Evolutionary conservation across 129 eudicot species (phyloP), one percentile per base, ranked within the genome.

Genomic region (Apium graveolens): DNA sequence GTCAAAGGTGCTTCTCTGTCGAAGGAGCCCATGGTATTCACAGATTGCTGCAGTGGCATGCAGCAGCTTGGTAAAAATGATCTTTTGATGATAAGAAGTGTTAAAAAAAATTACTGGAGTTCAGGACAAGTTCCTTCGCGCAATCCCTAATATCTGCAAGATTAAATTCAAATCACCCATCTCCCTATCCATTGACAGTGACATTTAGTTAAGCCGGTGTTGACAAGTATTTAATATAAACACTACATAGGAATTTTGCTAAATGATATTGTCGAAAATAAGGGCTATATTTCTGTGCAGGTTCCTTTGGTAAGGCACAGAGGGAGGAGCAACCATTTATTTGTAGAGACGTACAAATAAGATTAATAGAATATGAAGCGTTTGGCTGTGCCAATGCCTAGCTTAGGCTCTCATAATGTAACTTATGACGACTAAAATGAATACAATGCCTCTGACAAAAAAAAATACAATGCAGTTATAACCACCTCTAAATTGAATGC

Each of bases 101-200:
- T n/a, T n/a, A n/a, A n/a, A n/a, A n/a, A n/a, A n/a, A n/a, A n/a
- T n/a, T n/a, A n/a, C n/a, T n/a, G n/a, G n/a, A n/a, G n/a, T n/a
- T n/a, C n/a, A n/a, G 0, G 1, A 85, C 79, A 79, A 55, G 79
- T 79, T 49, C 77, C 68, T 82, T 73, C 48, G 83, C 79, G 24
- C 79, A 71, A 79, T 85, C 34, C 88, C 88, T 21, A 20, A 46
- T 46, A 43, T 75, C 14, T 86, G 89, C 89, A 77, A 77, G 29
- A 86, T 86, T 39, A 77, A 77, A 51, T 84, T 82, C 12, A 84
- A 86, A 11, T 80, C 80, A 74, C 86, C 89, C 5, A 81, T 86
- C 37, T 86, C 89, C 81, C 26, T 65, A 4, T 76, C 55, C 46
- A 80, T 82, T 17, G 66, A 82, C 46, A 80, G 89, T 14, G 80